These are phyloP conservation scores for Lactarius vividus DNA, from an alignment of 768 basidiomycete species.

Conservation along the genomic window DNA sequence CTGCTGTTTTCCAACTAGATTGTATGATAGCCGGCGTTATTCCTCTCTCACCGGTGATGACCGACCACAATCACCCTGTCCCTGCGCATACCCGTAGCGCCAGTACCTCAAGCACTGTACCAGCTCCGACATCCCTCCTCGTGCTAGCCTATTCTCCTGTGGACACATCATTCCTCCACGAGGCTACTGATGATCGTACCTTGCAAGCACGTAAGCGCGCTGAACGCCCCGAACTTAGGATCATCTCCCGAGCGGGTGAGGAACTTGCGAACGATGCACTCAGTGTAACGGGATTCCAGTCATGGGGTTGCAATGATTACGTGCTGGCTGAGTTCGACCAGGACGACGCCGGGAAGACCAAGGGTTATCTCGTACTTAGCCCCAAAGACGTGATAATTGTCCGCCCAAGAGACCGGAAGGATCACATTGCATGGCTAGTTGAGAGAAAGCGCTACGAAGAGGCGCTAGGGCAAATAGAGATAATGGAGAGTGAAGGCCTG, in stretches of 20 bases:
- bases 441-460: constrained; percentile 86
- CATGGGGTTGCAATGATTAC: constrained; percentile 94
- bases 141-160: constrained; percentile 85
- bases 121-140: constrained; percentile 67
- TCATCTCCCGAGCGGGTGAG: constrained; percentile 86
- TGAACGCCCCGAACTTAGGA: constrained; percentile 90
- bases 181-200: constrained; percentile 65
- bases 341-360: constrained; percentile 32
- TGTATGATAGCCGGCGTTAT: constrained; percentile 93
- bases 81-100: constrained; percentile 17
- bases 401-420: constrained; percentile 80
- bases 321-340: constrained; percentile 53
- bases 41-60: constrained; percentile 54
- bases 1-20: constrained; percentile 88
- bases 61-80: constrained; percentile 26
- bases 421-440: constrained; percentile 91
- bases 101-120: constrained; percentile 31
- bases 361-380: constrained; percentile 79
- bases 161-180: constrained; percentile 64
- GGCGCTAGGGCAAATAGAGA: constrained; percentile 78
- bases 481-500: constrained; percentile 34
- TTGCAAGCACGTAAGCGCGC: constrained; percentile 81
- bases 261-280: constrained; percentile 85
- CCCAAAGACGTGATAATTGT: constrained; percentile 87
- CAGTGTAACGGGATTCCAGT: constrained; percentile 70